Evolutionary conservation across 352 stramenopile species (phyloP).

Genomic region (Globisporangium sylvaticum): DNA sequence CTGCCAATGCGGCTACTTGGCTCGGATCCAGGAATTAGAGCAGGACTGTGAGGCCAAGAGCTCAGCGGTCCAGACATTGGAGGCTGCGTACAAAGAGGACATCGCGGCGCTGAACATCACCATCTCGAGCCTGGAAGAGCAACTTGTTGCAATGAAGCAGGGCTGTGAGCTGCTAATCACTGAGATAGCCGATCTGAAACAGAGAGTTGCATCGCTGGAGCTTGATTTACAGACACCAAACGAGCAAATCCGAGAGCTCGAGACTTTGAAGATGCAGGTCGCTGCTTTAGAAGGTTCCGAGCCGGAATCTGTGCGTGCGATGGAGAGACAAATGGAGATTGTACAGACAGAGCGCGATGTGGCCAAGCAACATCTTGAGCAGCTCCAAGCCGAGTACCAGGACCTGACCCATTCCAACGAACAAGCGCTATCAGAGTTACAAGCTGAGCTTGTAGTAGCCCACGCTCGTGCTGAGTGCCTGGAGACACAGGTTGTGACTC

Average conservation of each 20-base stretch:
- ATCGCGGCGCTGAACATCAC: background rate
- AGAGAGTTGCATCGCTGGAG: background rate
- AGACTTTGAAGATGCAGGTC: background rate
- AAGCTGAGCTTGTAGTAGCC: background rate
- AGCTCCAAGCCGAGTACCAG: background rate
- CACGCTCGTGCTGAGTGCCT: background rate
- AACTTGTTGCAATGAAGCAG: background rate
- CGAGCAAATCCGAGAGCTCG: background rate
- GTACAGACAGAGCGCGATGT: background rate
- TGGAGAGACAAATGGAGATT: background rate
- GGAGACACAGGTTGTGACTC: background rate
- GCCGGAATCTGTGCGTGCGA: background rate
- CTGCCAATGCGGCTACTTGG: background rate
- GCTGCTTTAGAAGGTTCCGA: background rate
- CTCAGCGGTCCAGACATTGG: background rate
- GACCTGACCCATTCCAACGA: background rate
- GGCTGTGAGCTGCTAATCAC: background rate
- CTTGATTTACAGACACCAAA: background rate
- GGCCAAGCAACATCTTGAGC: background rate
- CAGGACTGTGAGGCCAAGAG: background rate
- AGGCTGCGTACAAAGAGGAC: background rate
- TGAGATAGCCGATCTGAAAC: background rate
- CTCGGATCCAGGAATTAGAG: background rate
- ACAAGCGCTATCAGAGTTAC: background rate
- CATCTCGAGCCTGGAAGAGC: conserved; percentile 1